Base-by-base conservation (phyloP, 768 basidiomycete genomes). In the Kondoa malvinella region DNA sequence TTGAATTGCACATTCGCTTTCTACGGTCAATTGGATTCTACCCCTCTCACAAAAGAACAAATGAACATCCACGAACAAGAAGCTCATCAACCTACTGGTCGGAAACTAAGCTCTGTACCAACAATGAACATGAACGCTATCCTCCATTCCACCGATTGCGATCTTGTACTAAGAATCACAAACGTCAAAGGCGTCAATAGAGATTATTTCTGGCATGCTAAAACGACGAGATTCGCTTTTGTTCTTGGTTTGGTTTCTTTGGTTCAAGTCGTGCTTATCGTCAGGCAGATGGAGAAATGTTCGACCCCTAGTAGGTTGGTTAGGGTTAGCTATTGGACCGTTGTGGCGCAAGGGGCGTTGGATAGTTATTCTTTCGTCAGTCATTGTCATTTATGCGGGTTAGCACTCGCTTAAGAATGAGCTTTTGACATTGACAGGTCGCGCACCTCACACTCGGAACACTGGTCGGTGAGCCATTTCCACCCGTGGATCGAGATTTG, bases 331-430 rank as follows among this genome's bases (percentile, higher is more conserved):
- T 33, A 63, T 61, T 57, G 70, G 8, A 71, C 71, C 0, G 62
- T 72, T 4, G 70, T 40, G 31, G 56, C 71, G 16, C 72, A 72
- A 56, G 68, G 65, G 12, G 65, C 66, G 3, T 69, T 70, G 40
- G 74, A 75, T 34, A 66, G 68, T 0, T 75, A 75, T 30, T 61
- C 66, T 32, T 72, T 71, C 26, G 70, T 71, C 32, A 72, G 68
- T 67, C 2, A n/a, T n/a, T n/a, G n/a, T n/a, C n/a, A n/a, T n/a
- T n/a, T n/a, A n/a, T n/a, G n/a, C n/a, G n/a, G n/a, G n/a, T n/a
- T n/a, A n/a, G n/a, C n/a, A 33, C 2, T 50, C 33, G 8, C 65
- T 50, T 1, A 63, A 34, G 8, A 25, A 29, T 15, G 16, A 2
- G 30, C 1, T 14, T 50, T 27, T 3, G n/a, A 15, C 26, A n/a